These are phyloP conservation scores for Misopates orontium DNA, from an alignment of 257 asterid genomes.

Conservation along the genomic window DNA sequence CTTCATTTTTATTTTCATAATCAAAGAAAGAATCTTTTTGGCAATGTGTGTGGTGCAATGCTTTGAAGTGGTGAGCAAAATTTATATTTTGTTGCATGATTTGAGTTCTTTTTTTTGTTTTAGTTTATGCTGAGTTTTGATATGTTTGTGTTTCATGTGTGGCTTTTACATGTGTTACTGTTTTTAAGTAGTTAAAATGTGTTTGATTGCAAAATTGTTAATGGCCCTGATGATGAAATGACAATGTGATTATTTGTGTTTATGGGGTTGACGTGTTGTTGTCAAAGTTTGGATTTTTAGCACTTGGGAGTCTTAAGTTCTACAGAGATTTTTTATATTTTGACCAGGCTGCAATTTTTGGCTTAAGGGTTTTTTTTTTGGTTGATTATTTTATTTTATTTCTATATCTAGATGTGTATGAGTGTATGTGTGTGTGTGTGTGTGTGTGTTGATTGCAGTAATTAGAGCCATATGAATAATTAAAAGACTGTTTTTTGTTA, in stretches of 20 bases:
- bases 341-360: no score
- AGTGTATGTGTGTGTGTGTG: background rate
- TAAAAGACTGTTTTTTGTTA: conserved; percentile 21
- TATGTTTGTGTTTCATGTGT: conserved; percentile 14
- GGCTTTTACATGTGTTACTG: conserved; percentile 22
- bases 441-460: background rate
- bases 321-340: background rate
- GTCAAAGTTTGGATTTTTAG: conserved; percentile 30
- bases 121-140: conserved; percentile 8
- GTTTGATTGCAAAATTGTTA: conserved; percentile 19
- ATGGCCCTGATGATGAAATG: no score
- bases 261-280: conserved; percentile 38
- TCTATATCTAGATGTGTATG: no score
- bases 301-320: conserved; percentile 29
- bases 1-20: conserved; percentile 7
- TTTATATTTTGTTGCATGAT: conserved; percentile 31
- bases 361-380: background rate
- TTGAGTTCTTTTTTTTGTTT: conserved; percentile 30
- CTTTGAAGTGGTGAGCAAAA: no score
- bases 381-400: conserved; percentile 26
- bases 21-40: conserved; percentile 13
- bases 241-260: conserved; percentile 24
- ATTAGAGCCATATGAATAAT: conserved; percentile 10
- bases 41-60: no score
- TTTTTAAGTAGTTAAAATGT: conserved; percentile 22